Evolutionary conservation across 352 stramenopile genomes (phyloP), one percentile per base, ranked within the genome.

Genomic region (Pythium aquatile): DNA sequence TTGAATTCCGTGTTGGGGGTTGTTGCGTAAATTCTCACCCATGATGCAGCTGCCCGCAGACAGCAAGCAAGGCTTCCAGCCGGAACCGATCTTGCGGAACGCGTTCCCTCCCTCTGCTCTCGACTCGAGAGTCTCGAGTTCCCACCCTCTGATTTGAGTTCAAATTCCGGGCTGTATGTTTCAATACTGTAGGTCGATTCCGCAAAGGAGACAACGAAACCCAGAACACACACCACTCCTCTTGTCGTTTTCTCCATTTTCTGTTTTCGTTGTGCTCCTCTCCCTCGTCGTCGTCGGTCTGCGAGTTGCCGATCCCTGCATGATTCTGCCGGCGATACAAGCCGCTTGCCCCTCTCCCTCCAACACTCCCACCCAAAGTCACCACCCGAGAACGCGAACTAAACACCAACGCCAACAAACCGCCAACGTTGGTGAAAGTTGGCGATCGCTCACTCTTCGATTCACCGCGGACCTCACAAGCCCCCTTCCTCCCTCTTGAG

Each of bases 391-490:
- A 24, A 24, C 20, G 20, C 20, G 20, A 24, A 24, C 20, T 24
- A 24, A 24, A 24, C 20, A 24, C 48, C 48, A 39, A 55, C 44
- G 24, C 17, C n/a, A 55, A 55, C 48, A 44, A 54, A 6, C 5
- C 26, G 11, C 47, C 47, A 33, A 54, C 47, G 24, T 35, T 54
- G 47, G 24, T 20, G 29, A 40, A 39, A 26, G 49, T 55, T 55
- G 47, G 40, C 44, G 44, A 13, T 13, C 6, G 11, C 40, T 62
- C 62, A 68, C 52, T 68, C 44, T 63, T 30, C 46, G 63, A 67
- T 67, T 40, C 17, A 17, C 61, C 53, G 30, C 17, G 39, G 16
- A 30, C 51, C 52, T 2, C 51, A 10, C 58, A 65, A 65, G 58
- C 6, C 51, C 4, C 13, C 16, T 16, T n/a, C 40, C n/a, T 40